Conservation (phyloP, 1,284 basidiomycete species). For the Ceratobasidium theobromae region DNA sequence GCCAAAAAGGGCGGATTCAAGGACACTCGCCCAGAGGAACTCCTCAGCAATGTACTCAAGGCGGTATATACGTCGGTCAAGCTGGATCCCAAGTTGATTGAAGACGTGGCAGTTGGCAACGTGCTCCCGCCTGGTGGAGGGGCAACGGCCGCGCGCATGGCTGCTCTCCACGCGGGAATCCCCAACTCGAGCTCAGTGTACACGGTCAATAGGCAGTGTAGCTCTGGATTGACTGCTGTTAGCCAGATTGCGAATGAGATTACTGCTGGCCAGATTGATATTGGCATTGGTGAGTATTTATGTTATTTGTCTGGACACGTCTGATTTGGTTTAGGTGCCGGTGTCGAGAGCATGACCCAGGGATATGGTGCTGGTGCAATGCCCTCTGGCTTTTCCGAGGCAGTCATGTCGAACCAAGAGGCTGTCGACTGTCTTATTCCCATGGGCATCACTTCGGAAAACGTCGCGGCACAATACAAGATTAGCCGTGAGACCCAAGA, state of each 20-base stretch:
- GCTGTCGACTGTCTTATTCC: constrained; percentile 92
- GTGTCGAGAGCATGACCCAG: constrained; percentile 94
- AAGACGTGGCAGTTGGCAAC: constrained; percentile 90
- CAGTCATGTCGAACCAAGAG: constrained; percentile 74
- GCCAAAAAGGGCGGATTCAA: constrained; percentile 93
- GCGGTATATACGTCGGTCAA: constrained; percentile 66
- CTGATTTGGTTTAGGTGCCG: constrained; percentile 42
- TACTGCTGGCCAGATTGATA: constrained; percentile 78
- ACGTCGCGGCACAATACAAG: constrained; percentile 80
- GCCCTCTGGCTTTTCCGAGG: constrained; percentile 77
- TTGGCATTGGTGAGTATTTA: constrained; percentile 78
- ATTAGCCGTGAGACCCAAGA: constrained; percentile 79
- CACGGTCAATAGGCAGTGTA: constrained; percentile 95
- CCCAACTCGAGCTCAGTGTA: constrained; percentile 79
- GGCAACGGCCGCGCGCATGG: constrained; percentile 90
- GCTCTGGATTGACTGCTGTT: constrained; percentile 86
- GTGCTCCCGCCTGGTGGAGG: constrained; percentile 93
- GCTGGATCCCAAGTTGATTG: constrained; percentile 80
- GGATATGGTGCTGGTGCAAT: constrained; percentile 74
- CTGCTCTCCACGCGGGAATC: constrained; percentile 88
- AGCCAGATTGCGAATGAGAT: constrained; percentile 93
- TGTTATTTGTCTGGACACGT: neutral
- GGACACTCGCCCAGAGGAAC: constrained; percentile 87
- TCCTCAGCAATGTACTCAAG: constrained; percentile 80
- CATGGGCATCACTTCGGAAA: constrained; percentile 98